phyloP scores from a whole-genome alignment of 257 asterid species.

The Jasminum sambac region DNA sequence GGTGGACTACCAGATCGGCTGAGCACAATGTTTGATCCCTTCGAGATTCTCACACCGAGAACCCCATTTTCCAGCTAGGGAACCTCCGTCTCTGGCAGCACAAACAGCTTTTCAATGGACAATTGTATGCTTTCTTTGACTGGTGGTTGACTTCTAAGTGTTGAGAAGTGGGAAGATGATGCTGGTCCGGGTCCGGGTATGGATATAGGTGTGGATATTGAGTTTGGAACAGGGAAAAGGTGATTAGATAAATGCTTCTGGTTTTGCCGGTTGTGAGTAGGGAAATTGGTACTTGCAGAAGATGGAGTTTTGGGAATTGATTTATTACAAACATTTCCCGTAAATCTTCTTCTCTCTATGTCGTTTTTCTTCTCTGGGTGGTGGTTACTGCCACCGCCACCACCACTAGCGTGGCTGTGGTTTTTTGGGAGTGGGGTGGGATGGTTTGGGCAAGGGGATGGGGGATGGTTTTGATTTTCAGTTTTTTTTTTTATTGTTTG shows the following conservation, averaged over 20 bases:
- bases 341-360: not conserved
- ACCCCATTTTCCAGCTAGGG: conserved; percentile 36
- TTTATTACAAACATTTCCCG: conserved; percentile 41
- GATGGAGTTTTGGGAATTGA: conserved; percentile 37
- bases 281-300: conserved; percentile 22
- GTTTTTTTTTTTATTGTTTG: too few relatives aligned
- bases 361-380: not conserved
- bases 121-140: conserved; percentile 39
- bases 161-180: conserved; percentile 45
- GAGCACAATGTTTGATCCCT: conserved; percentile 90
- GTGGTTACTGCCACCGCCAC: too few relatives aligned
- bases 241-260: conserved; percentile 26
- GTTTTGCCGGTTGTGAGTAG: conserved; percentile 25
- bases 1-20: too few relatives aligned
- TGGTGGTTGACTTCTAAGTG: conserved; percentile 29
- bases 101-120: conserved; percentile 63
- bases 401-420: too few relatives aligned
- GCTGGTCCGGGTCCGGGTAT: conserved; percentile 21
- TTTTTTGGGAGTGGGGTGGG: too few relatives aligned
- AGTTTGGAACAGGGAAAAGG: conserved; percentile 35
- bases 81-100: conserved; percentile 81
- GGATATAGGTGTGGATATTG: conserved; percentile 7
- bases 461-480: too few relatives aligned
- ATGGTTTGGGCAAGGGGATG: too few relatives aligned
- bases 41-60: conserved; percentile 61